Evolutionary conservation across 1,284 basidiomycete species (phyloP), one percentile per base, ranked within the genome.

Genomic region (Cryptococcus amylolentus): DNA sequence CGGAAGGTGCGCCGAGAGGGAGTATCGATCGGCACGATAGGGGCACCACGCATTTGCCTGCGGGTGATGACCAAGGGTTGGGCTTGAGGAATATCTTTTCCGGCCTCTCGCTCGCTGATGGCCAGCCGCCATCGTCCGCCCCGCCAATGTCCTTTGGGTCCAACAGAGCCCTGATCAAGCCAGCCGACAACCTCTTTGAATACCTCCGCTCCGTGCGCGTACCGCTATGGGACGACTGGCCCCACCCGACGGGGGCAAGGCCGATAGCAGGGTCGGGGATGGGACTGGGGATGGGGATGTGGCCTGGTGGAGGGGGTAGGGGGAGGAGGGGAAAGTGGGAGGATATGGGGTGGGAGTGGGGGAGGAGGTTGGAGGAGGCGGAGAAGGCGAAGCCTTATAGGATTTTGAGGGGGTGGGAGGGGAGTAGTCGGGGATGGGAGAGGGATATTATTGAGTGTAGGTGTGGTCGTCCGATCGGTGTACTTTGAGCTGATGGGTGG

Each of bases 301-400:
- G 54, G 51, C 28, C 43, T 39, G 31, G 54, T 45, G 49, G 54
- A 23, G 40, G 49, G 49, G 50, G 31, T 35, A 43, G 35, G 53
- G 49, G 51, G 54, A 18, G 42, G 48, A 51, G 47, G 45, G 5
- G 64, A 66, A 41, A 57, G 68, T 27, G 64, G n/a, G 67, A 65
- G n/a, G 60, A 52, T 13, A 67, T 70, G 61, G 61, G 68, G n/a
- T 70, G 69, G 62, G 68, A 68, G 42, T 69, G 70, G 68, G 51
- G 56, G 43, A 46, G 62, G 20, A 46, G 64, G 35, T 41, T 61
- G 6, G 55, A 65, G 27, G 45, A 55, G 3, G 65, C 64, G 3
- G 67, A 71, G 41, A 50, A 31, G 16, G 55, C 16, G 20, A 54
- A 54, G 12, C 39, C 31, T 20, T 55, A 55, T 9, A 55, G 68